Evolutionary conservation across 768 basidiomycete species (phyloP).

Genomic region (Leccinum rimulosum): DNA sequence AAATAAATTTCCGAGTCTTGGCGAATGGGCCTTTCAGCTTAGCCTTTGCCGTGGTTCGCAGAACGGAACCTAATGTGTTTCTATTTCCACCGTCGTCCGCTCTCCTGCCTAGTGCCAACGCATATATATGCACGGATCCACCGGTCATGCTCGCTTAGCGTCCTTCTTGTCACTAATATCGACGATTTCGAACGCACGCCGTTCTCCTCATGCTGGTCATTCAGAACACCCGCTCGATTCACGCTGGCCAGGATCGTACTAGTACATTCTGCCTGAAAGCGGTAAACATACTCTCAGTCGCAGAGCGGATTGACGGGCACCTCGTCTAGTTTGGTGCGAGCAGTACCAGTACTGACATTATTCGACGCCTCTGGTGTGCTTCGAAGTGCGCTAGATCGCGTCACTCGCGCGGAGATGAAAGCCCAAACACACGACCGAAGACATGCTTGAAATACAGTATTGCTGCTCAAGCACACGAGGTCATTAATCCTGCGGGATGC

Average conservation of each 20-base stretch:
- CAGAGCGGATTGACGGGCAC: conserved; percentile 37
- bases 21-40: too few species aligned
- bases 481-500: background rate
- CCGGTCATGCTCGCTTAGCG: background rate
- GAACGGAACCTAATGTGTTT: background rate
- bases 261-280: conserved; percentile 44
- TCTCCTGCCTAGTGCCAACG: too few species aligned
- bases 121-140: too few species aligned
- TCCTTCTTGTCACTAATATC: too few species aligned
- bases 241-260: conserved; percentile 38
- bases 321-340: background rate
- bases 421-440: conserved; percentile 28
- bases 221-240: conserved; percentile 8
- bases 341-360: conserved; percentile 32
- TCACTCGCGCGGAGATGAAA: conserved; percentile 22
- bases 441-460: conserved; percentile 10
- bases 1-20: too few species aligned
- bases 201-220: conserved; percentile 1
- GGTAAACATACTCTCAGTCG: conserved; percentile 46
- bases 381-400: background rate
- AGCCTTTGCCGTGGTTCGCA: too few species aligned
- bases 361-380: conserved; percentile 33
- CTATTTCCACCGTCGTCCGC: background rate
- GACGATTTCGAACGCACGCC: background rate
- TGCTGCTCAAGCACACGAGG: conserved; percentile 3